A percentile compares a stretch with the other conserved stretches of the same genome.
These are phyloP conservation scores for Trichoderma asperelloides DNA, from an alignment of 495 filamentous ascomycete genomes.

Conservation along the genomic window DNA sequence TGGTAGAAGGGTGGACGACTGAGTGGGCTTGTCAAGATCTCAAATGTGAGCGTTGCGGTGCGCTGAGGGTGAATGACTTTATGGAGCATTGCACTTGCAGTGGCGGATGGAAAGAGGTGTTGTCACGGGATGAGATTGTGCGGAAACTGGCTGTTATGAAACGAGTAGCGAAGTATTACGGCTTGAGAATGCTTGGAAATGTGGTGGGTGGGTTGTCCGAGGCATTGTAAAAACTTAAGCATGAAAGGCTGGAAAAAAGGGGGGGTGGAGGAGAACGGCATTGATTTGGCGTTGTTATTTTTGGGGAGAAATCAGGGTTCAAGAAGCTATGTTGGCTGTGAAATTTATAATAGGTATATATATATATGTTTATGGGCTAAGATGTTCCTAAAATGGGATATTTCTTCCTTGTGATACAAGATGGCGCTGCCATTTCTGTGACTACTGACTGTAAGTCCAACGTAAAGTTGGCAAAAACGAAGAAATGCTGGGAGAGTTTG, in stretches of 20 bases:
- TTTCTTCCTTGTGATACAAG: neutral
- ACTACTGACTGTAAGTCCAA: too few relatives aligned
- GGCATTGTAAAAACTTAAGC: constrained; percentile 19
- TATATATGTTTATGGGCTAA: neutral
- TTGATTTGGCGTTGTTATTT: neutral
- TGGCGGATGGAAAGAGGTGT: constrained; percentile 67
- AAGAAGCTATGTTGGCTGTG: neutral
- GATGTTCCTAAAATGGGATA: neutral
- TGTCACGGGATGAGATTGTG: constrained; percentile 59
- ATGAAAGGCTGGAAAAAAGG: neutral
- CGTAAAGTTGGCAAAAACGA: too few relatives aligned
- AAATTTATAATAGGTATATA: neutral
- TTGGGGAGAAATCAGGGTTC: neutral
- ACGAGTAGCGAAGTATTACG: constrained; percentile 69
- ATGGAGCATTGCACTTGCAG: constrained; percentile 94
- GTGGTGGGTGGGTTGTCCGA: constrained; percentile 56
- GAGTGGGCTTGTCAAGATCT: constrained; percentile 88
- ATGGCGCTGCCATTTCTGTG: too few relatives aligned
- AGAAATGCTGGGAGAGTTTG: too few relatives aligned
- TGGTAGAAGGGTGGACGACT: constrained; percentile 63
- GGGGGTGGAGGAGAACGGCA: neutral
- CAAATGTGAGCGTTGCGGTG: constrained; percentile 63
- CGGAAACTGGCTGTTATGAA: constrained; percentile 58
- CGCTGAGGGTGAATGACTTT: constrained; percentile 76
- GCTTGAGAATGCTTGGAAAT: constrained; percentile 66